Evolutionary conservation across 768 basidiomycete species (phyloP).

Genomic region (Tylopilus intermedius): DNA sequence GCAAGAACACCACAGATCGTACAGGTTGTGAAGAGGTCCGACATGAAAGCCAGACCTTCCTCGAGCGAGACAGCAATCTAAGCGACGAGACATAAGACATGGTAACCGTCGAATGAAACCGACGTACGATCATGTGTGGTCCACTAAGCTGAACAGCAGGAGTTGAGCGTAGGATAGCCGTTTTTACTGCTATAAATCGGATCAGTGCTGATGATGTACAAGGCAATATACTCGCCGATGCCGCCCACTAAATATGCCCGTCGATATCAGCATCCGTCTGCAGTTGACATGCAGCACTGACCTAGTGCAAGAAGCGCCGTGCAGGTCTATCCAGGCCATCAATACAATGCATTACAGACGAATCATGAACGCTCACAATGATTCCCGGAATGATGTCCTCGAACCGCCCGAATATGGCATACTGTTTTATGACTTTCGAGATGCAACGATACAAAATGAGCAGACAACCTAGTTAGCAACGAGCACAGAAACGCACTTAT

Average conservation of each 20-base stretch:
- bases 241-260: background rate
- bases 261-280: background rate
- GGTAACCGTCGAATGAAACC: background rate
- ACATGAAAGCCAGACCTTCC: background rate
- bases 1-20: background rate
- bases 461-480: background rate
- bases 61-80: background rate
- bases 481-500: background rate
- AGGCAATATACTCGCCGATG: background rate
- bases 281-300: background rate
- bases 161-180: background rate
- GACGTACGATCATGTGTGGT: background rate
- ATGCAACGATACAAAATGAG: background rate
- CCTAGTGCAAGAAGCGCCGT: constrained; percentile 2
- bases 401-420: background rate
- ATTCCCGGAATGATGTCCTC: constrained; percentile 2
- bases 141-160: background rate
- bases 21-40: constrained; percentile 4
- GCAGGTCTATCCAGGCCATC: background rate
- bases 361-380: background rate
- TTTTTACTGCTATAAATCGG: background rate
- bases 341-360: background rate
- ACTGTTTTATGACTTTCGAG: constrained; percentile 1
- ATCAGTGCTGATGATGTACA: background rate
- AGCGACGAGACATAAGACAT: background rate